phyloP scores from a whole-genome alignment of 768 basidiomycete genomes.

The Leccinum variicolor region DNA sequence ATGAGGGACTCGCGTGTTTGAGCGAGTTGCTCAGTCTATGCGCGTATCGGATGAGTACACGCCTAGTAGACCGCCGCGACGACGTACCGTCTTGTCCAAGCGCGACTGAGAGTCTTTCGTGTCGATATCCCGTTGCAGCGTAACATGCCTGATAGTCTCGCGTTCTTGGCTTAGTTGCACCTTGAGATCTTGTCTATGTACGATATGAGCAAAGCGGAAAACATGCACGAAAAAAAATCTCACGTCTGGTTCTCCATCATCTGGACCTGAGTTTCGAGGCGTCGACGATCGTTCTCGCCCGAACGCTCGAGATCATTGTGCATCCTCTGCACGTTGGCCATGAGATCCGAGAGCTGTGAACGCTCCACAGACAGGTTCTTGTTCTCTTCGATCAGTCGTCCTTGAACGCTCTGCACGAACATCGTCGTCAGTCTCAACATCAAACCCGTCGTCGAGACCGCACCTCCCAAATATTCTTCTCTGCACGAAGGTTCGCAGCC shows the following conservation, averaged over 20 bases:
- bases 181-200: slow-evolving; percentile 66
- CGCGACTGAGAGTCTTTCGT: slow-evolving; percentile 68
- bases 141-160: slow-evolving; percentile 67
- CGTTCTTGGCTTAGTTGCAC: slow-evolving; percentile 70
- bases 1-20: slow-evolving; percentile 69
- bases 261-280: slow-evolving; percentile 77
- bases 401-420: slow-evolving; percentile 62
- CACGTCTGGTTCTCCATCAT: slow-evolving; percentile 79
- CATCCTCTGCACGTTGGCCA: slow-evolving; percentile 88
- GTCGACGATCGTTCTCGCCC: slow-evolving; percentile 75
- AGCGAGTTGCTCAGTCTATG: slow-evolving; percentile 59
- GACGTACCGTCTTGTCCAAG: slow-evolving; percentile 66
- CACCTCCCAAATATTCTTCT: slow-evolving; percentile 94
- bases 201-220: neutral
- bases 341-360: slow-evolving; percentile 80
- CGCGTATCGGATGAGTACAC: slow-evolving; percentile 8
- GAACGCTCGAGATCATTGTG: slow-evolving; percentile 84
- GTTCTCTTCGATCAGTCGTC: slow-evolving; percentile 83
- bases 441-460: slow-evolving; percentile 12
- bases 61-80: neutral
- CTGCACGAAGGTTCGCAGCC: slow-evolving; percentile 82
- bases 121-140: slow-evolving; percentile 80
- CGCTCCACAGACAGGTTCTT: slow-evolving; percentile 75
- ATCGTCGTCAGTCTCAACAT: slow-evolving; percentile 5
- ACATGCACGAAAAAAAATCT: slow-evolving; percentile 19